Conservation (phyloP, 176 grass and related monocot species). For the Musa schizocarpa region DNA sequence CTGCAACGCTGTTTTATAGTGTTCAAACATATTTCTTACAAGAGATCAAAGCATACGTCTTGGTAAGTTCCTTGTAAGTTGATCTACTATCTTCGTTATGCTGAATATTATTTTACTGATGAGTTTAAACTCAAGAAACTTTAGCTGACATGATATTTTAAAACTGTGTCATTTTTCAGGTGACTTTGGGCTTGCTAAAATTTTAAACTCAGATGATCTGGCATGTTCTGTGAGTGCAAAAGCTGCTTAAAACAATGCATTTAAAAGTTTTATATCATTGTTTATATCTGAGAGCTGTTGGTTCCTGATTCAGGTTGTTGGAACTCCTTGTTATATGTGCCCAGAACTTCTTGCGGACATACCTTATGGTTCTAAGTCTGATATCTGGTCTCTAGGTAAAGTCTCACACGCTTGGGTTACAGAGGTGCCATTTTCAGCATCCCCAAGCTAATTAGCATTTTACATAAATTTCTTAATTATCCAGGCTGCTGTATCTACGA, state of each 20-base stretch:
- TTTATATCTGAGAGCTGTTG: constrained; percentile 2
- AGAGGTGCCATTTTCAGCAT: background rate
- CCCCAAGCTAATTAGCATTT: background rate
- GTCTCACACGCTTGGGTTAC: background rate
- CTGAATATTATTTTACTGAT: constrained; percentile 12
- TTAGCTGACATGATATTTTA: background rate
- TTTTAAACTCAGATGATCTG: constrained; percentile 82
- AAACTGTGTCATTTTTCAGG: constrained; percentile 37
- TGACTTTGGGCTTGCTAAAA: constrained; percentile 94
- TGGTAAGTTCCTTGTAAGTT: constrained; percentile 34
- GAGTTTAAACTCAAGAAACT: background rate
- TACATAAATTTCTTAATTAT: constrained; percentile 16
- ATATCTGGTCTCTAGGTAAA: constrained; percentile 96
- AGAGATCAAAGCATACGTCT: constrained; percentile 93
- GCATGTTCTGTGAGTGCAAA: constrained; percentile 73
- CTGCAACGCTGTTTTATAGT: constrained; percentile 47
- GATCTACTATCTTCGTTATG: background rate
- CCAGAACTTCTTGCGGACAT: constrained; percentile 95
- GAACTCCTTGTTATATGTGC: constrained; percentile 95
- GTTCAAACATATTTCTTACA: constrained; percentile 90
- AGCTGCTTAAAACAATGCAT: background rate
- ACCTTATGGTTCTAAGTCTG: constrained; percentile 90
- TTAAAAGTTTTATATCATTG: constrained; percentile 4
- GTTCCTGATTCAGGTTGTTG: constrained; percentile 51
- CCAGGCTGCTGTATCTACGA: constrained; percentile 97